phyloP scores from a whole-genome alignment of 768 basidiomycete genomes.

The Hericium rajendrae region DNA sequence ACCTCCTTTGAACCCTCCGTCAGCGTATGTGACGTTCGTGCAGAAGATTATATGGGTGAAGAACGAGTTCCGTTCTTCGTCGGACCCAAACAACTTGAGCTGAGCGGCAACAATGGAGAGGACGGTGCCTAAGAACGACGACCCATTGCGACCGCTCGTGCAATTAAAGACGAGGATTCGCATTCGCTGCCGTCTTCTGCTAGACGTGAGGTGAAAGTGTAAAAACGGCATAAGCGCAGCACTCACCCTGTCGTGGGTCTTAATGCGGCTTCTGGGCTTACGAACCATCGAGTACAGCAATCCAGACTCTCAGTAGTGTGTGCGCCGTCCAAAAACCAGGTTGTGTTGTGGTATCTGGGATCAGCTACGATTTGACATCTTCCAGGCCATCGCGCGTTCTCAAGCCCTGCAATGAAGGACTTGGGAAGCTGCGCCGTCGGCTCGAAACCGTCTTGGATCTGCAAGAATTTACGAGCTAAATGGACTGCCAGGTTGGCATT shows the following conservation, averaged over 20 bases:
- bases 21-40: constrained; percentile 88
- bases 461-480: constrained; percentile 59
- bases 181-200: constrained; percentile 27
- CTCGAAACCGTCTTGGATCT: constrained; percentile 20
- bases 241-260: constrained; percentile 13
- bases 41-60: constrained; percentile 91
- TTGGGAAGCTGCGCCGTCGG: constrained; percentile 33
- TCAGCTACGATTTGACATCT: constrained; percentile 82
- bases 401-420: constrained; percentile 51
- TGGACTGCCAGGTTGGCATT: constrained; percentile 84
- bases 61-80: constrained; percentile 34
- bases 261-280: constrained; percentile 45
- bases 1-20: constrained; percentile 90
- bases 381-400: constrained; percentile 81
- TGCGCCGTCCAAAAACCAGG: constrained; percentile 93
- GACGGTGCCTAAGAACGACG: constrained; percentile 55
- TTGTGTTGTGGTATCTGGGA: constrained; percentile 37
- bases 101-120: constrained; percentile 40
- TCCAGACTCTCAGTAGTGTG: constrained; percentile 88
- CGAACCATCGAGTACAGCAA: constrained; percentile 87
- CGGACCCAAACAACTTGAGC: constrained; percentile 30
- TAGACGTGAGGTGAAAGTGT: not conserved
- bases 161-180: constrained; percentile 86
- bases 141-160: constrained; percentile 80
- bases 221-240: not conserved